These are phyloP conservation scores for Grigorovia yakushimaensis DNA, from an alignment of 805 yeast genomes.

Conservation along the genomic window DNA sequence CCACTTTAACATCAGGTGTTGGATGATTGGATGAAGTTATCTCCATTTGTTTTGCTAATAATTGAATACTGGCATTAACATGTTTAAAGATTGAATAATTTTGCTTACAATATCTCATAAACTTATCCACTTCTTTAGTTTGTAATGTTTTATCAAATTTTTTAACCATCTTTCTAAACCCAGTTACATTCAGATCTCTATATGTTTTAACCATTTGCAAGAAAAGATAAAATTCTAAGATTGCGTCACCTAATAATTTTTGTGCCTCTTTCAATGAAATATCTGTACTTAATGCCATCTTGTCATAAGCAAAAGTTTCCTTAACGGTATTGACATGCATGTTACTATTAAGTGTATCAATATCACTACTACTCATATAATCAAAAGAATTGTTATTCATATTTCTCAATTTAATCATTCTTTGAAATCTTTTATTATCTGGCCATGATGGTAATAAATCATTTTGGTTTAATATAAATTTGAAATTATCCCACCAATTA, in stretches of 20 bases:
- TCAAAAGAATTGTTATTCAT: background rate
- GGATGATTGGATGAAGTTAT: constrained; percentile 11
- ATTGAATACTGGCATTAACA: constrained; percentile 17
- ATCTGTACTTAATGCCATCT: constrained; percentile 1
- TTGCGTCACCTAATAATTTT: constrained; percentile 19
- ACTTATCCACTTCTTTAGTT: constrained; percentile 18
- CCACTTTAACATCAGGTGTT: constrained; percentile 9
- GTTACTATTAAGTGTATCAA: background rate
- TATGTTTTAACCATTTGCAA: constrained; percentile 34
- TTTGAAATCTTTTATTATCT: background rate
- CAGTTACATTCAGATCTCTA: constrained; percentile 72
- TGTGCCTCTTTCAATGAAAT: constrained; percentile 9
- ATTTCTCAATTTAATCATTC: background rate
- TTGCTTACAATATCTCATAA: constrained; percentile 21
- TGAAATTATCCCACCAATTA: background rate
- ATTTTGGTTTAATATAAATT: constrained; percentile 11
- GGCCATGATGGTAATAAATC: constrained; percentile 27
- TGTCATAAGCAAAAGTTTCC: constrained; percentile 10
- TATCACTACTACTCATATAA: background rate
- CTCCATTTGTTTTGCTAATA: constrained; percentile 20
- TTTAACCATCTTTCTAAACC: constrained; percentile 78
- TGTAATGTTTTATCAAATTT: constrained; percentile 64
- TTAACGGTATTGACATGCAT: constrained; percentile 4
- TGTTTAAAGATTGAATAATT: constrained; percentile 22
- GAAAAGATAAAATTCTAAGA: constrained; percentile 24